Evolutionary conservation across 192 early-diverging fungal species (phyloP).

Genomic region (Podila horticola): DNA sequence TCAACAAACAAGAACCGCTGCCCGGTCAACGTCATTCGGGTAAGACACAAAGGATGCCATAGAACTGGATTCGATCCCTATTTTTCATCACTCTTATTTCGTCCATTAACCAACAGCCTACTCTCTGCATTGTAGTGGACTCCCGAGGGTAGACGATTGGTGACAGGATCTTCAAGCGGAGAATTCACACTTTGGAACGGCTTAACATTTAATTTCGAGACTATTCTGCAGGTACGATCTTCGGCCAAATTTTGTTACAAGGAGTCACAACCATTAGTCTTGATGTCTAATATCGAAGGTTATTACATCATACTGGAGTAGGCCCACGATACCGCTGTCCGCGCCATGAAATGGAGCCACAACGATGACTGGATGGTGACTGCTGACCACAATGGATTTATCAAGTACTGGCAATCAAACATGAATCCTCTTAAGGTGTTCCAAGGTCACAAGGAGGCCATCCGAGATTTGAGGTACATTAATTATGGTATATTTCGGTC

Average conservation of each 20-base stretch:
- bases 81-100: neutral
- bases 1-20: constrained; percentile 94
- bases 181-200: constrained; percentile 99
- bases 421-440: constrained; percentile 93
- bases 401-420: constrained; percentile 99
- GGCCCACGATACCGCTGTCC: constrained; percentile 95
- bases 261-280: too few relatives aligned
- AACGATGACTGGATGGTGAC: constrained; percentile 96
- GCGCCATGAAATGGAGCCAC: constrained; percentile 96
- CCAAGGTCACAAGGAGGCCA: constrained; percentile 87
- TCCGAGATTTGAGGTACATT: constrained; percentile 82
- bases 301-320: constrained; percentile 12
- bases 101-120: neutral
- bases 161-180: constrained; percentile 93
- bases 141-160: constrained; percentile 93
- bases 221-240: constrained; percentile 81
- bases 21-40: constrained; percentile 90
- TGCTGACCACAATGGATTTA: constrained; percentile 88
- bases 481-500: neutral
- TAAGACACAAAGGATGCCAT: constrained; percentile 39
- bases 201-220: constrained; percentile 98
- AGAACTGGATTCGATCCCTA: too few relatives aligned
- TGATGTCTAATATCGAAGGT: neutral
- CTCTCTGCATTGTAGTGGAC: constrained; percentile 77
- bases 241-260: too few relatives aligned